Evolutionary conservation across 1,284 basidiomycete species (phyloP), one percentile per base, ranked within the genome.

Genomic region (Trichosporon sp.): DNA sequence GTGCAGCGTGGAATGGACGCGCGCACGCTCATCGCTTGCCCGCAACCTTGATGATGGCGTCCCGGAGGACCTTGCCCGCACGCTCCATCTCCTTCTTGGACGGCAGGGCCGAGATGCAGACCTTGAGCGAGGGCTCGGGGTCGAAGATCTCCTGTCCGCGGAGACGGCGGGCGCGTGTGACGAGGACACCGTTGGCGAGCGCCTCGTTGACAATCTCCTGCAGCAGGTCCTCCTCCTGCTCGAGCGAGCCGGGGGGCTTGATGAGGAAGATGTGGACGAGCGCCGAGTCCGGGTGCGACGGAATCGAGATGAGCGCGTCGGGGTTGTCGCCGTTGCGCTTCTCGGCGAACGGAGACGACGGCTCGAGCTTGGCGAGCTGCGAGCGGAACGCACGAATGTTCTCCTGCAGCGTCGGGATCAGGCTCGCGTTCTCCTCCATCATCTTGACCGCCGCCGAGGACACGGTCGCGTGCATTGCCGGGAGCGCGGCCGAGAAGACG

Each of bases 401-500:
- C 70, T 94, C 91, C 75, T 92, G 92, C 0, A 98, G 89, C 2
- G 87, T 85, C 37, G 86, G 84, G 75, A 96, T 88, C 71, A 94
- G 88, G 2, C 90, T 90, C 0, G 94, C 93, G 2, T 90, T 89
- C 69, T 88, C 88, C 61, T 88, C 88, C 71, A 98, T 87, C 75
- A 92, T 88, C 75, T 89, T 88, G 79, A 98, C 92, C 8, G 90
- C 92, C 77, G 93, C 91, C 0, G 92, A 94, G 0, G 91, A 92
- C 73, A 92, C 90, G 5, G 94, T 94, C 14, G 94, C 91, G 66
- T 98, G 89, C 68, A 97, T 88, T 1, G 94, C 90, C 0, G 97
- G 97, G 84, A 97, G 90, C 1, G 96, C 91, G 8, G 97, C 97
- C 0, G 96, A 98, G 86, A 95, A 99, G 71, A 99, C 94, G 78